These are phyloP conservation scores for Citrus maxima DNA, from an alignment of 345 rosid genomes.

Conservation along the genomic window DNA sequence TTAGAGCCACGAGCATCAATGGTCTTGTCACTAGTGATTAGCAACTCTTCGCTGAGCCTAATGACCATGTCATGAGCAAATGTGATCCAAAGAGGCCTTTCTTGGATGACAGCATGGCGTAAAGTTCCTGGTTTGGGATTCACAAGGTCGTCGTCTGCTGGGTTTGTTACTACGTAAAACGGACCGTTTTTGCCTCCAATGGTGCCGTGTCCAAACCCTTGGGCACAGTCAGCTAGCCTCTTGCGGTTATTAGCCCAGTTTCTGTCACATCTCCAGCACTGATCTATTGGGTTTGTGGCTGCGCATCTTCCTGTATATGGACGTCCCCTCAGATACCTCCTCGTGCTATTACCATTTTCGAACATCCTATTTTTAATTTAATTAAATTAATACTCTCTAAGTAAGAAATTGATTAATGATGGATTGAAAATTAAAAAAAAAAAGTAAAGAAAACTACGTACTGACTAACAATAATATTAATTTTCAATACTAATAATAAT, in stretches of 20 bases:
- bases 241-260: constrained; percentile 36
- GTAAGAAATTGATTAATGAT: no score
- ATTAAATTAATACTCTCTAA: no score
- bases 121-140: constrained; percentile 28
- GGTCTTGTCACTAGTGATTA: constrained; percentile 21
- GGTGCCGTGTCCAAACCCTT: constrained; percentile 24
- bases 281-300: constrained; percentile 43
- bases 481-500: no score
- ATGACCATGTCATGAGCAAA: constrained; percentile 23
- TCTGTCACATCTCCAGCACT: constrained; percentile 42
- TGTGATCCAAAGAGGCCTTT: constrained; percentile 25
- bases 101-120: constrained; percentile 28
- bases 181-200: constrained; percentile 20
- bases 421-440: no score
- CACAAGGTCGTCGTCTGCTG: constrained; percentile 17
- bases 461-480: no score
- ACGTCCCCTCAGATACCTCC: constrained; percentile 16
- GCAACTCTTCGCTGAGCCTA: constrained; percentile 18
- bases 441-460: no score
- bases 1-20: constrained; percentile 27
- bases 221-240: constrained; percentile 24
- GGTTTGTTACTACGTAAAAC: constrained; percentile 17
- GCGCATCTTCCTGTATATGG: constrained; percentile 18
- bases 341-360: constrained; percentile 21
- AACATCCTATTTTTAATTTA: background rate